Evolutionary conservation across 2,329 filamentous ascomycete genomes (phyloP), one percentile per base, ranked within the genome.

Genomic region (Alternaria brassicicola): DNA sequence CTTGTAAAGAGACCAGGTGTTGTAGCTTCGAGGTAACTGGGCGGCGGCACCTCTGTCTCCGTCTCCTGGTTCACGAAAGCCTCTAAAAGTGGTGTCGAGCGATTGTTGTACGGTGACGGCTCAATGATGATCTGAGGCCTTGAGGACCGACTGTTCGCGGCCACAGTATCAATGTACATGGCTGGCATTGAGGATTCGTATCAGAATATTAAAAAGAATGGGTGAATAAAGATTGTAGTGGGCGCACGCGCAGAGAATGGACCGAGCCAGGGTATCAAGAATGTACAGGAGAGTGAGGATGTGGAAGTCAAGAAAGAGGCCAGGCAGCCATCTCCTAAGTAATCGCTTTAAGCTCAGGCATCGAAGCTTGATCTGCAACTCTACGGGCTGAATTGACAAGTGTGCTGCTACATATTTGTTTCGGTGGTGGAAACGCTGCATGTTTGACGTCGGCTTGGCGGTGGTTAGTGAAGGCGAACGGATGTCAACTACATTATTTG

Each of bases 111-210:
- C 28, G 57, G 54, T 21, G 58, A 62, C 45, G 63, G 55, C 10
- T 61, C 63, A 21, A 65, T 65, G 12, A 64, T 50, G 2, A 68
- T 58, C 25, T 61, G 67, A 13, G 68, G 66, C 31, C 67, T 66
- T 8, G 58, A 45, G 33, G 65, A 66, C 39, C 61, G 51, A 31
- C 55, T 67, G 48, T 76, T 75, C 3, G 74, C 74, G 12, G 66
- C 68, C n/a, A 64, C 65, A 4, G 72, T 76, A 28, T 76, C 70
- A 31, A 76, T 75, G 41, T 66, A 74, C 74, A 76, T 76, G 39
- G 21, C 4, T 15, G 25, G 35, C 33, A 25, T 28, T n/a, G 4
- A 31, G 39, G 31, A 15, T n/a, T 45, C 21, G 6, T 21, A 45
- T 13, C 8, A 25, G 5, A 17, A 50, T 19, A 21, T 33, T 25